phyloP scores from a whole-genome alignment of 352 stramenopile species.

The Thalassiosira gravida region DNA sequence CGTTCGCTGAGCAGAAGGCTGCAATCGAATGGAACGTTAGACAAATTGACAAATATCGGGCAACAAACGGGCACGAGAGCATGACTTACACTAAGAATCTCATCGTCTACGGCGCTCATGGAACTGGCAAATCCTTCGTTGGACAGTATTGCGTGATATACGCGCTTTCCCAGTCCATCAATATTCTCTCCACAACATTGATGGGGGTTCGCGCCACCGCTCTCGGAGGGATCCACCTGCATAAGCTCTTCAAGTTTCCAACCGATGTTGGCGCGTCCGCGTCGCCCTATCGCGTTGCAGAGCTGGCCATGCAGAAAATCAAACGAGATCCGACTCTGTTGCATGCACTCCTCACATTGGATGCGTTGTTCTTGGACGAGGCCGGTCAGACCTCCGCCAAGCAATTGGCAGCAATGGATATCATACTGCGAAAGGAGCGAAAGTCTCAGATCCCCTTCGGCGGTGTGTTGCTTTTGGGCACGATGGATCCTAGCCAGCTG shows the following conservation, averaged over 20 bases:
- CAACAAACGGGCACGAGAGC: neutral
- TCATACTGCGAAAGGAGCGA: conserved; percentile 9
- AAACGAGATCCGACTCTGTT: neutral
- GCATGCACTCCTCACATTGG: conserved; percentile 11
- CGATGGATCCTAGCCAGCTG: conserved; percentile 29
- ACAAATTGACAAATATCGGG: conserved; percentile 22
- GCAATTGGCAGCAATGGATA: conserved; percentile 16
- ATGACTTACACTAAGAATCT: conserved; percentile 15
- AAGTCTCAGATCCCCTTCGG: conserved; percentile 19
- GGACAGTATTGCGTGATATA: conserved; percentile 10
- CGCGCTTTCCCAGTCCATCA: conserved; percentile 8
- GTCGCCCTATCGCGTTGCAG: neutral
- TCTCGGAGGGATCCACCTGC: conserved; percentile 20
- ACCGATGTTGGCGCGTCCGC: neutral
- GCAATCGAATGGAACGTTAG: conserved; percentile 14
- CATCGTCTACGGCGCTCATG: conserved; percentile 15
- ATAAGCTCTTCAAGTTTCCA: conserved; percentile 16
- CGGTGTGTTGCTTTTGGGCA: conserved; percentile 27
- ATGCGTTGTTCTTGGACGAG: conserved; percentile 28
- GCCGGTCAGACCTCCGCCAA: conserved; percentile 8
- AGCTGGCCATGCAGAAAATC: conserved; percentile 10
- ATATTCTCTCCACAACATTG: conserved; percentile 9
- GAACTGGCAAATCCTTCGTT: conserved; percentile 22
- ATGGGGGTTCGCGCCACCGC: conserved; percentile 20
- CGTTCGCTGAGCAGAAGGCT: conserved; percentile 12